Base-by-base conservation (phyloP, 164 flowering plant genomes). In the Vitis riparia region DNA sequence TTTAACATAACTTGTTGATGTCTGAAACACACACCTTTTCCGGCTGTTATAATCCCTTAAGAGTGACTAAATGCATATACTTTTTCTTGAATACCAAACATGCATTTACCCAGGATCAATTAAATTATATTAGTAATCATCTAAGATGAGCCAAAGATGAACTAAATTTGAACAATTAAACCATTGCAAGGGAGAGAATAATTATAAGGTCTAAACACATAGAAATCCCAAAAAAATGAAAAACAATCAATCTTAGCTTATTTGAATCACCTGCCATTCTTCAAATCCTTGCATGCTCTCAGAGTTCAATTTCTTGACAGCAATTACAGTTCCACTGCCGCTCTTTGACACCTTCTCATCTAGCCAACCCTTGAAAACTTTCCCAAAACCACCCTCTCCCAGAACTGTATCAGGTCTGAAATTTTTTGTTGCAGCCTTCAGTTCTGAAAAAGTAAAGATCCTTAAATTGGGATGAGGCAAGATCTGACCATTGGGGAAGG, bases 361-460 rank as follows among this genome's bases (percentile, higher is more conserved):
- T 29, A 88, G 82, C 90, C 85, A 88, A 23, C 88, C 92, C 65
- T 84, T 88, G 76, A 67, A 85, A 8, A 88, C 90, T 53, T 76
- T 87, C 0, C 92, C 92, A 67, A 88, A 88, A 4, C 92, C 92
- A 19, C 92, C 92, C 66, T 87, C 92, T 4, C 90, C 90, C 53
- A 88, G 69, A 9, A 88, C 75, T 0, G 82, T 78, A 68, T 88
- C 90, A 60, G 59, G 11, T 67, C 78, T 78, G 75, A 88, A 88
- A 58, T 85, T 87, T 69, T 68, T 80, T 7, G 92, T 87, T 51
- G 92, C 90, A 57, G 72, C 44, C 72, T 73, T 85, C 19, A 88
- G 72, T 66, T 88, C 90, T 9, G 74, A 55, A 37, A 82, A 84
- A 23, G 73, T 68, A 68, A 82, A 88, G 0, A 82, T 68, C 77